Evolutionary conservation across 345 rosid species (phyloP).

Genomic region (Salix brachista): DNA sequence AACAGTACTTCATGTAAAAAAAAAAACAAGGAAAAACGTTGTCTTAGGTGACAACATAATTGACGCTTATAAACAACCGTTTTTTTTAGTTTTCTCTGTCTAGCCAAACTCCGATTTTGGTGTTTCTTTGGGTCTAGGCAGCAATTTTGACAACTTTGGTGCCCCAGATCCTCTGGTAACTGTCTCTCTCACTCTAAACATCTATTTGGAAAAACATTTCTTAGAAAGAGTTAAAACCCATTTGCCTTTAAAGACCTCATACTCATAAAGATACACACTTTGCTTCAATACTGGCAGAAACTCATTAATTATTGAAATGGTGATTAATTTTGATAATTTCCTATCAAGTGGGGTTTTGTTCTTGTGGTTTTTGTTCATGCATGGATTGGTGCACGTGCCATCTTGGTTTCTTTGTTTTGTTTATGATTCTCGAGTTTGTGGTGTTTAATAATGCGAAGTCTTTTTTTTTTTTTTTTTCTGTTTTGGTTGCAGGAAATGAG

Average conservation of each 20-base stretch:
- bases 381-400: not conserved
- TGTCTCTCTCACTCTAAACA: not conserved
- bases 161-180: slow-evolving; percentile 29
- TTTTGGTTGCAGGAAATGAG: slow-evolving; percentile 68
- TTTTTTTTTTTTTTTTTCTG: not conserved
- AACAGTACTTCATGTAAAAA: slow-evolving; percentile 5
- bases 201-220: not conserved
- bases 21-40: not conserved
- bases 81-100: not conserved
- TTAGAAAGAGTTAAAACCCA: not conserved
- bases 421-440: not conserved
- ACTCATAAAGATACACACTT: not conserved
- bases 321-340: not conserved
- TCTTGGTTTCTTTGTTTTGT: not conserved
- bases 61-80: not conserved
- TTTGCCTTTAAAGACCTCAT: not conserved
- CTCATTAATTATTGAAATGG: not conserved
- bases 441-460: not conserved
- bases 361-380: not conserved
- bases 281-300: not conserved
- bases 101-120: slow-evolving; percentile 15
- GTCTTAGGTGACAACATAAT: not conserved
- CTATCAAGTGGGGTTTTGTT: not conserved
- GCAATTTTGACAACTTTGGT: slow-evolving; percentile 1
- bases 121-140: slow-evolving; percentile 3